Percentiles rank a stretch among this genome's conserved stretches.
Evolutionary conservation across 257 asterid genomes (phyloP).

Genomic region (Mentha longifolia): DNA sequence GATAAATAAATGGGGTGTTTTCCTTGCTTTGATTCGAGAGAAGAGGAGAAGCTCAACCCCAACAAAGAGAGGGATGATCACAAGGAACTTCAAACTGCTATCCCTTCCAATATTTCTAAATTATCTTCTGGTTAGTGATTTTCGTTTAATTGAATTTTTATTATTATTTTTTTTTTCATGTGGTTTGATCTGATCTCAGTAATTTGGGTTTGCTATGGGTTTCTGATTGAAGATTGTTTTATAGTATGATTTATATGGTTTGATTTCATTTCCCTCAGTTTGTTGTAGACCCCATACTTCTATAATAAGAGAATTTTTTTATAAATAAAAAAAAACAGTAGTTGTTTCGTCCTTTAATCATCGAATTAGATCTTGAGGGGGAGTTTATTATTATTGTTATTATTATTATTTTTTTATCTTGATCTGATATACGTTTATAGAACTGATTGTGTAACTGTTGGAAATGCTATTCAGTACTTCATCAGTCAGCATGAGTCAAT

Average conservation of each 20-base stretch:
- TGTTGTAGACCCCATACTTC: slow-evolving; percentile 34
- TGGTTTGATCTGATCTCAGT: slow-evolving; percentile 60
- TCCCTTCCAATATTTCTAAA: slow-evolving; percentile 72
- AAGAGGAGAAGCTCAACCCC: slow-evolving; percentile 77
- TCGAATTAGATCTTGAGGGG: slow-evolving; percentile 45
- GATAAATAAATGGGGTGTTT: slow-evolving; percentile 81
- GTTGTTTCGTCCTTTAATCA: slow-evolving; percentile 21
- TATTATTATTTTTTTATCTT: slow-evolving; percentile 22
- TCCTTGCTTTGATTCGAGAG: slow-evolving; percentile 89
- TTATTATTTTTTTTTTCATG: background rate
- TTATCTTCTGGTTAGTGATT: slow-evolving; percentile 79
- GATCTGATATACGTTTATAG: slow-evolving; percentile 30
- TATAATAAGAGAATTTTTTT: slow-evolving; percentile 27
- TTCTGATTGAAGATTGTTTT: slow-evolving; percentile 20
- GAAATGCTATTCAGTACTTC: slow-evolving; percentile 14
- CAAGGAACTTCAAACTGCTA: slow-evolving; percentile 52
- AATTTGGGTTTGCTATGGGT: slow-evolving; percentile 13
- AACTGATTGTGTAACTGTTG: slow-evolving; percentile 7
- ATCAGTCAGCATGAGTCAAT: slow-evolving; percentile 25
- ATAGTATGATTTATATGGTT: slow-evolving; percentile 28
- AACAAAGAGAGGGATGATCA: slow-evolving; percentile 61
- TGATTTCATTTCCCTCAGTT: slow-evolving; percentile 8
- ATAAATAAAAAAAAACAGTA: background rate
- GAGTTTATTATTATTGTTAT: background rate
- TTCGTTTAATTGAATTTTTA: background rate